These are phyloP conservation scores for Adenanthera pavonina DNA, from an alignment of 306 rosid genomes.

Conservation along the genomic window DNA sequence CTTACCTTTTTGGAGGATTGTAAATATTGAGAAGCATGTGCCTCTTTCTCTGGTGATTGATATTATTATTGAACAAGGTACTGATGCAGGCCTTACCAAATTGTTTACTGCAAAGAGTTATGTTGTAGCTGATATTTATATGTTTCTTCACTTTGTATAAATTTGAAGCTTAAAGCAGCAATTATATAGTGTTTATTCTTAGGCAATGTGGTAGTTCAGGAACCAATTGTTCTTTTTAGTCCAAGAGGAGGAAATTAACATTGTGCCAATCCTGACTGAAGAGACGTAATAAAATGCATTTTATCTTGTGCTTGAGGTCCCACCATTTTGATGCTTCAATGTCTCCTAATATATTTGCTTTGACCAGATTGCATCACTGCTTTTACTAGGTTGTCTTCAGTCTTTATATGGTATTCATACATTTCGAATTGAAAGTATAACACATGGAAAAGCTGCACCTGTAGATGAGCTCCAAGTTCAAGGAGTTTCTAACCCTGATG, in stretches of 20 bases:
- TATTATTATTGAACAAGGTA: slow-evolving; percentile 90
- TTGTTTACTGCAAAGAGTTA: slow-evolving; percentile 1
- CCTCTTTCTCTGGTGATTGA: slow-evolving; percentile 79
- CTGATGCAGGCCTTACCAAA: slow-evolving; percentile 26
- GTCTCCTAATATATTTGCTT: not conserved
- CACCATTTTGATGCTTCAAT: slow-evolving; percentile 3
- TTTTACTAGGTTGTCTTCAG: slow-evolving; percentile 78
- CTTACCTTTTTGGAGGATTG: slow-evolving; percentile 76
- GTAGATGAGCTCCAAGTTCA: slow-evolving; percentile 90
- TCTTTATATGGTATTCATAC: slow-evolving; percentile 78
- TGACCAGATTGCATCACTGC: slow-evolving; percentile 21
- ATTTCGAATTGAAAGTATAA: slow-evolving; percentile 80
- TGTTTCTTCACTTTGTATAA: not conserved
- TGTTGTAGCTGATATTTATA: slow-evolving; percentile 1
- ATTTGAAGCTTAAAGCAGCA: slow-evolving; percentile 13
- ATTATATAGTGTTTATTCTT: not conserved
- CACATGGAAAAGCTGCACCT: slow-evolving; percentile 80
- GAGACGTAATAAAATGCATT: not conserved
- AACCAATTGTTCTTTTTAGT: not conserved
- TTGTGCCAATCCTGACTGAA: slow-evolving; percentile 1
- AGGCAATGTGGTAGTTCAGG: not conserved
- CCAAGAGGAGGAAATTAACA: not conserved
- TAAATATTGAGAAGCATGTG: slow-evolving; percentile 65
- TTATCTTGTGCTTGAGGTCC: slow-evolving; percentile 16
- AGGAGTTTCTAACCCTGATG: slow-evolving; percentile 75